phyloP scores from a whole-genome alignment of 2,329 filamentous ascomycete species.

The Pseudogymnoascus sp. region DNA sequence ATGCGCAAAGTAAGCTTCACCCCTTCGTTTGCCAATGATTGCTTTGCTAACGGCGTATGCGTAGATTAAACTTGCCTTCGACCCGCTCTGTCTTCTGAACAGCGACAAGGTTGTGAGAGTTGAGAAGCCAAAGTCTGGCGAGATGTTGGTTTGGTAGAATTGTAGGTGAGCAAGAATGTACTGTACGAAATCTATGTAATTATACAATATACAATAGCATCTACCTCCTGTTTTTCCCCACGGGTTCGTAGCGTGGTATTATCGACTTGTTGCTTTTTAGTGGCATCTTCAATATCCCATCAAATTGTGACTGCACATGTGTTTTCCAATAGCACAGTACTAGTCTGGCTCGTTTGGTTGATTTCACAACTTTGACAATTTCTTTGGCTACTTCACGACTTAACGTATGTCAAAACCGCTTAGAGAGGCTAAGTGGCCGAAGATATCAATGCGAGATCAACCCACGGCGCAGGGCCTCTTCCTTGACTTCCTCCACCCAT shows the following conservation, averaged over 20 bases:
- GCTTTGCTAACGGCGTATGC: background rate
- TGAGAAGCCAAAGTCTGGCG: constrained; percentile 44
- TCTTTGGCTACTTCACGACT: background rate
- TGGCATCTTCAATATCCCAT: background rate
- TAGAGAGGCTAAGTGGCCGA: background rate
- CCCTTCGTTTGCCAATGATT: background rate
- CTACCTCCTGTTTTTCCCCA: too few relatives aligned
- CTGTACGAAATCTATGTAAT: background rate
- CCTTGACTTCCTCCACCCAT: background rate
- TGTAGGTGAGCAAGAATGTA: background rate
- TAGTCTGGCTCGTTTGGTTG: background rate
- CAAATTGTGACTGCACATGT: background rate
- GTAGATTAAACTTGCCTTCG: constrained; percentile 72
- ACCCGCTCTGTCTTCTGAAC: constrained; percentile 62
- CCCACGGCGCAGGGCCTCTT: background rate
- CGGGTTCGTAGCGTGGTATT: too few relatives aligned
- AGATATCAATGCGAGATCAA: background rate
- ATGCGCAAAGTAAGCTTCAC: constrained; percentile 65
- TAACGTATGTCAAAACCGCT: too few relatives aligned
- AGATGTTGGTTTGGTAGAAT: constrained; percentile 40
- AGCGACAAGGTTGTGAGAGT: constrained; percentile 62
- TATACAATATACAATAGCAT: background rate
- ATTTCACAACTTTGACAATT: background rate
- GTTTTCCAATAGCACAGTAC: background rate
- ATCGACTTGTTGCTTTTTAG: too few relatives aligned